These are phyloP conservation scores for Neurospora sp. DNA, from an alignment of 495 filamentous ascomycete species.

Conservation along the genomic window DNA sequence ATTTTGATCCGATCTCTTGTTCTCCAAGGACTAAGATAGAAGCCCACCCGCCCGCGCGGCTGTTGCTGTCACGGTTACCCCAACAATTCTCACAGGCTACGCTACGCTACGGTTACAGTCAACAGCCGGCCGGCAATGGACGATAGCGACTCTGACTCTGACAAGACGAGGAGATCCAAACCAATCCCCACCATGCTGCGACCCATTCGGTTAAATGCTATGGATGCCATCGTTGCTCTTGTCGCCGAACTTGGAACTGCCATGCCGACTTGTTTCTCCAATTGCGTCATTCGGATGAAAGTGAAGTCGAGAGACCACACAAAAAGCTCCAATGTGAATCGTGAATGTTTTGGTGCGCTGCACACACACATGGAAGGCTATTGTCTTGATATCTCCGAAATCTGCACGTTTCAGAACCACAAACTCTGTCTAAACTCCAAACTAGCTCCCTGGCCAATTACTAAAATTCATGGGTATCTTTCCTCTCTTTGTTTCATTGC, in stretches of 20 bases:
- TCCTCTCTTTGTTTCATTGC: conserved; percentile 8
- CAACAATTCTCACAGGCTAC: neutral
- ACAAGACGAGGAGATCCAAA: neutral
- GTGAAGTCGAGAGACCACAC: neutral
- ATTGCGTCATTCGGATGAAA: neutral
- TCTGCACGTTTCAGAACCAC: neutral
- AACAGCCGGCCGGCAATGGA: neutral
- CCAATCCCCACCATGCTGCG: neutral
- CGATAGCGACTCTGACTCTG: neutral
- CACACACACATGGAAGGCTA: neutral
- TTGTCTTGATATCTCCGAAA: neutral
- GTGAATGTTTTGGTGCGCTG: neutral
- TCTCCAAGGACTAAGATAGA: neutral
- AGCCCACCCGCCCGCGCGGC: neutral
- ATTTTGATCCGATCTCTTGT: neutral
- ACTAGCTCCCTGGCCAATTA: neutral
- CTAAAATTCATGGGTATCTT: neutral
- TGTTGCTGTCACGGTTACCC: neutral
- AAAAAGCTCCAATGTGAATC: neutral
- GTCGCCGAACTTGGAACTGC: neutral
- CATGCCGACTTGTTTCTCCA: neutral
- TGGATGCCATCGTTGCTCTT: neutral
- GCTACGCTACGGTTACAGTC: neutral
- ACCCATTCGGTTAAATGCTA: neutral
- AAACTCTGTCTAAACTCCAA: neutral